Conservation (phyloP, 345 rosid genomes). For the Salix koriyanagi region DNA sequence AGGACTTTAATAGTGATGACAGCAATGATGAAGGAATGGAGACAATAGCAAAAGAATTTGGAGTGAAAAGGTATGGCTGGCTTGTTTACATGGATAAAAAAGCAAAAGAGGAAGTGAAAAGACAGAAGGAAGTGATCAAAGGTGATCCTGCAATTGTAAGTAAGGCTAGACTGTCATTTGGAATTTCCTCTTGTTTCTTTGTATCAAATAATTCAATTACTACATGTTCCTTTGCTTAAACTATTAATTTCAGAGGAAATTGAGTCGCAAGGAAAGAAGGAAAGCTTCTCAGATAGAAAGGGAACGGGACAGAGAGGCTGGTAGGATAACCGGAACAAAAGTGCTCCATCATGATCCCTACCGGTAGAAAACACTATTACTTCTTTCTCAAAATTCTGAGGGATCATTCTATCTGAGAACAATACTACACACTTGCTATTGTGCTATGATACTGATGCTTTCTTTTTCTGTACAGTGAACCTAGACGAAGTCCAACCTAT, state of each 20-base stretch:
- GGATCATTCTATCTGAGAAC: neutral
- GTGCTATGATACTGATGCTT: conserved; percentile 12
- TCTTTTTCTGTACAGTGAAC: conserved; percentile 45
- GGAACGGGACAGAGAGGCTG: conserved; percentile 83
- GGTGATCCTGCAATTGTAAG: conserved; percentile 98
- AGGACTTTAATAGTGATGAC: conserved; percentile 87
- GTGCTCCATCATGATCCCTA: conserved; percentile 85
- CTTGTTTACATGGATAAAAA: conserved; percentile 96
- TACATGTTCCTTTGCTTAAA: conserved; percentile 14
- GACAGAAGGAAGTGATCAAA: conserved; percentile 91
- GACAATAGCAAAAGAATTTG: conserved; percentile 82
- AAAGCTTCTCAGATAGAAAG: conserved; percentile 93
- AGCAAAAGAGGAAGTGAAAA: conserved; percentile 86
- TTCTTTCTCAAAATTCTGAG: neutral
- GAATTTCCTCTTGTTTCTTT: conserved; percentile 5
- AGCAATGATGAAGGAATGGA: conserved; percentile 96
- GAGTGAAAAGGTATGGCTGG: conserved; percentile 93
- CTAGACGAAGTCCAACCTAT: conserved; percentile 91
- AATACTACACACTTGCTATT: neutral
- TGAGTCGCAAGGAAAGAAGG: conserved; percentile 97
- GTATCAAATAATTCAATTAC: neutral
- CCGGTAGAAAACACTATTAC: conserved; percentile 39
- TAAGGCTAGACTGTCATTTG: conserved; percentile 15
- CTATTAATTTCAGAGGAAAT: conserved; percentile 59
- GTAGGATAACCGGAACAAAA: conserved; percentile 57